Evolutionary conservation across 345 rosid species (phyloP), one percentile per base, ranked within the genome.

Genomic region (Eucalyptus decipiens): DNA sequence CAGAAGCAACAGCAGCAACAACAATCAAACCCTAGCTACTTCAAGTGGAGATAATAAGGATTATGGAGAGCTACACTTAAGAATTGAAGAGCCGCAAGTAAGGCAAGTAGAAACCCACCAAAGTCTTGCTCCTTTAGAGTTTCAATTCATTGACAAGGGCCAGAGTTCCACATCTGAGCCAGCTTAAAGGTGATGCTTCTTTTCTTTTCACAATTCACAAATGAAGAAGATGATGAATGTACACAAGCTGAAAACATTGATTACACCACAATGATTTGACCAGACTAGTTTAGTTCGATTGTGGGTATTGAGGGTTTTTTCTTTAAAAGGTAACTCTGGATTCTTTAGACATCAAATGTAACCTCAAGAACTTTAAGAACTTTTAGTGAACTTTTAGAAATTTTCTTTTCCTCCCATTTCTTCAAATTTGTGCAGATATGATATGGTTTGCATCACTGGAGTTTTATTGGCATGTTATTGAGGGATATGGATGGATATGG

Each of bases 131-230:
- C 87, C 90, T 11, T 86, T 91, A 40, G 91, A 90, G 89, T 92
- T 90, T 32, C 92, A 90, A 88, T 91, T 91, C 89, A 90, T 95
- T 89, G 95, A 95, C 90, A 95, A 92, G 90, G 97, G 97, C 76
- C 89, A 90, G 76, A 91, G 92, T 72, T 91, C 94, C 87, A 89
- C 88, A 45, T 91, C 89, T 50, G 40, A 52, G 56, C 87, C 87
- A 50, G 45, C 47, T 37, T 40, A 9, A 76, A 40, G 83, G 83
- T 76, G 47, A 37, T 76, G 24, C 85, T 40, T 76, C 85, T 76
- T 76, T 76, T 40, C 47, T 40, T 21, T 76, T 50, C 62, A 17
- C 60, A 51, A 40, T 21, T 40, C 47, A 76, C 47, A 40, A 40
- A 76, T 23, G 85, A 76, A 76, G 83, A 76, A 21, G 85, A 42